Conservation (phyloP, 768 basidiomycete species). For the Phanerodontia chrysosporium region DNA sequence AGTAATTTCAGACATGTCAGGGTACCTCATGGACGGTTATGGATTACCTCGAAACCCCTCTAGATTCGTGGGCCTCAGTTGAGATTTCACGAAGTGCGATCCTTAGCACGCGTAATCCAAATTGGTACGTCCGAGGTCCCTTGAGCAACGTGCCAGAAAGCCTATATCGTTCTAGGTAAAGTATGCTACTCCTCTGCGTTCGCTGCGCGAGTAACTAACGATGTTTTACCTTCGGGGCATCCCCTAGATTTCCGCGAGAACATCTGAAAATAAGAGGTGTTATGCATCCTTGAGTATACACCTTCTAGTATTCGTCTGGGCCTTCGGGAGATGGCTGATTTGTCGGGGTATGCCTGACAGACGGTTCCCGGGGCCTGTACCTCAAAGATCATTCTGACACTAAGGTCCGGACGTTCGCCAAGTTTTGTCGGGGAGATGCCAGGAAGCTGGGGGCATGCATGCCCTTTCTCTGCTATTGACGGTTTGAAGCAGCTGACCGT, state of each 20-base stretch:
- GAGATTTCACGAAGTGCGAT: not conserved
- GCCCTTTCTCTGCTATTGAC: not conserved
- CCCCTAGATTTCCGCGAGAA: not conserved
- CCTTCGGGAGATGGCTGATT: not conserved
- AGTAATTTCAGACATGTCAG: constrained; percentile 15
- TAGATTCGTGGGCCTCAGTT: not conserved
- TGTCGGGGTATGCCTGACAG: not conserved
- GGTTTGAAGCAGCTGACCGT: not conserved
- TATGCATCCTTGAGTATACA: not conserved
- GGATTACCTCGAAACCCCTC: not conserved
- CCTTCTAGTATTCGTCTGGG: not conserved
- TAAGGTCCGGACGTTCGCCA: not conserved
- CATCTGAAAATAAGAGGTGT: not conserved
- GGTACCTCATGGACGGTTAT: not conserved
- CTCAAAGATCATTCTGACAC: too few relatives aligned
- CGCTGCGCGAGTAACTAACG: not conserved
- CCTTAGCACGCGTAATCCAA: too few relatives aligned
- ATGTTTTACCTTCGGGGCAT: not conserved
- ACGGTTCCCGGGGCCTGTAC: not conserved
- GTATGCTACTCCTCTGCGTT: not conserved
- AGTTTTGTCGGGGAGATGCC: too few relatives aligned
- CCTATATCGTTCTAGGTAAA: not conserved
- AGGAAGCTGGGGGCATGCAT: not conserved
- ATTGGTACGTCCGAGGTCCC: too few relatives aligned
- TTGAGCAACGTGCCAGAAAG: not conserved